Evolutionary conservation across 2,329 filamentous ascomycete genomes (phyloP).

Genomic region (Fusarium ramigenum): DNA sequence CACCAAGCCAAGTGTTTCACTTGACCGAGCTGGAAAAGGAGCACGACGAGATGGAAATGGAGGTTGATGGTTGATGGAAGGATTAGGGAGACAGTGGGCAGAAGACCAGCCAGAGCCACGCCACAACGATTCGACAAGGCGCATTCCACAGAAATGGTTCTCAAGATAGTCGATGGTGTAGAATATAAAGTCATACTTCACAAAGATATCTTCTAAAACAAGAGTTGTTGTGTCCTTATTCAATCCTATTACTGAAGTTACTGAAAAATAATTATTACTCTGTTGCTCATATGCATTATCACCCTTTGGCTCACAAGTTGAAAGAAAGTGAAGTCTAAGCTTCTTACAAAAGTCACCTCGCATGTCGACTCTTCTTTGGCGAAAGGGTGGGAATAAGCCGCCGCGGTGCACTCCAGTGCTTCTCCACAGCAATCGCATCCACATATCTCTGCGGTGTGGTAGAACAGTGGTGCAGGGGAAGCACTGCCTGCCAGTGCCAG

Average conservation of each 20-base stretch:
- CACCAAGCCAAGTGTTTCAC: accelerated
- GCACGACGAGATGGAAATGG: accelerated
- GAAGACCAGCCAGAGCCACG: neutral
- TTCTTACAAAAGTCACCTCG: neutral
- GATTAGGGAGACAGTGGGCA: accelerated
- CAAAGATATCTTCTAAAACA: neutral
- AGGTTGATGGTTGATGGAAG: accelerated
- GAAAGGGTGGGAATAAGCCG: neutral
- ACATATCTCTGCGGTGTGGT: neutral
- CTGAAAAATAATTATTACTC: accelerated
- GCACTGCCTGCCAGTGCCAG: neutral
- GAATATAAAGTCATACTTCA: no score
- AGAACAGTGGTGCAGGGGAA: no score
- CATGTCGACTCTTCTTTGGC: accelerated
- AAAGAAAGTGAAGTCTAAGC: no score
- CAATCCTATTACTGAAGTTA: neutral
- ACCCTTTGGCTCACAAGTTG: neutral
- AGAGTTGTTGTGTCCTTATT: neutral
- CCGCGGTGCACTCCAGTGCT: neutral
- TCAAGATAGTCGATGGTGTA: neutral
- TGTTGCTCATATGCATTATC: accelerated
- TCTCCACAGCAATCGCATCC: accelerated
- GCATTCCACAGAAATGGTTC: accelerated
- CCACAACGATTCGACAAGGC: accelerated
- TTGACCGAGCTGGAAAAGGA: neutral